phyloP scores from a whole-genome alignment of 106 monocot genomes.

The Dactylorhiza incarnata region DNA sequence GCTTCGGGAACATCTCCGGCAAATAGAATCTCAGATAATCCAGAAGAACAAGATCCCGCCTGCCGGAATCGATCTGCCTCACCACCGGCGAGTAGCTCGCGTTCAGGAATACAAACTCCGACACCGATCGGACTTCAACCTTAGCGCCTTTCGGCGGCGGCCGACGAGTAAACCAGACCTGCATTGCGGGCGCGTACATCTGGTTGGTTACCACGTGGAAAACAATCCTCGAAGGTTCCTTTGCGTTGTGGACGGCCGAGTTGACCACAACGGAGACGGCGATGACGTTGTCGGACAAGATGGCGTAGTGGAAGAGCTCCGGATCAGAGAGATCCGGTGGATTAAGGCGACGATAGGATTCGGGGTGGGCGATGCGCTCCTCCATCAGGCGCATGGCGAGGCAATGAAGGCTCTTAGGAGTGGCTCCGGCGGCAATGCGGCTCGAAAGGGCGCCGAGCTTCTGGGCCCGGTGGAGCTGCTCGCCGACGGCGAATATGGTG shows the following conservation, averaged over 20 bases:
- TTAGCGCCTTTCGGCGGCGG: constrained; percentile 46
- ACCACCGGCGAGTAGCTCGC: constrained; percentile 40
- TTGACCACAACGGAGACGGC: constrained; percentile 74
- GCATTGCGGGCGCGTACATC: constrained; percentile 77
- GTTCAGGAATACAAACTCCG: constrained; percentile 64
- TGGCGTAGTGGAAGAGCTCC: constrained; percentile 52
- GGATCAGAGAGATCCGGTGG: constrained; percentile 21
- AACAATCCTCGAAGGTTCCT: constrained; percentile 41
- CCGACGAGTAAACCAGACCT: constrained; percentile 75
- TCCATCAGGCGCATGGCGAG: constrained; percentile 77
- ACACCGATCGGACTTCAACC: constrained; percentile 47
- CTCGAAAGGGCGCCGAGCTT: constrained; percentile 42
- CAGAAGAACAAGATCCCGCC: constrained; percentile 38
- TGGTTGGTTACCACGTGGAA: constrained; percentile 78
- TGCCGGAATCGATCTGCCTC: constrained; percentile 28
- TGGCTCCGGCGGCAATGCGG: constrained; percentile 61
- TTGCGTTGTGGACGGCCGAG: constrained; percentile 54
- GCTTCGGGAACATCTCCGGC: constrained; percentile 78
- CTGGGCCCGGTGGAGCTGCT: constrained; percentile 68
- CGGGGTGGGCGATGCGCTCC: constrained; percentile 49
- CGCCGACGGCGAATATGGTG: constrained; percentile 75
- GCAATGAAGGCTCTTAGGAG: constrained; percentile 81
- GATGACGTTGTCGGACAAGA: constrained; percentile 84
- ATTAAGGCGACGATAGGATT: constrained; percentile 16
- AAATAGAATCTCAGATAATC: constrained; percentile 80